Evolutionary conservation across 495 filamentous ascomycete species (phyloP), one percentile per base, ranked within the genome.

Genomic region (Aspergillus avenaceus): DNA sequence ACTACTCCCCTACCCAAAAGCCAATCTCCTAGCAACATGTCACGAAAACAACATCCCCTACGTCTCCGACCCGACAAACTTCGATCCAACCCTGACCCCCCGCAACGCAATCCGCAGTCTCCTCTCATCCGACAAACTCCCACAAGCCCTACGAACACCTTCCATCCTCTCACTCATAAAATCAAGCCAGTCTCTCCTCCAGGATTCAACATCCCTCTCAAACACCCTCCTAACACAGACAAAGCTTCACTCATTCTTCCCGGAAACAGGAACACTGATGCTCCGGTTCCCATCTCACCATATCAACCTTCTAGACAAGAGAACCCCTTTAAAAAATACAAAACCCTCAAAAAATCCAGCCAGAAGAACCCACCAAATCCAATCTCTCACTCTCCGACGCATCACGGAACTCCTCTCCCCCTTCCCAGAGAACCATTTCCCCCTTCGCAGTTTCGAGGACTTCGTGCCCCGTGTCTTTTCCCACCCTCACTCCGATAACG

Each of bases 51-150:
- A 70, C 1, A 70, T 93, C 19, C 70, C 72, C 2, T 97, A 87
- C 83, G 87, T 87, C 55, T 87, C 91, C 50, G 93, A 98, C 59
- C 69, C 74, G 41, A 95, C 91, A n/a, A 98, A 98, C 59, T 64
- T 77, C 29, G 87, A 96, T 61, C 76, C 73, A 16, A 91, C 85
- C 2, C 67, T 88, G 27, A 96, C 93, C 0, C 69, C 73, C 28
- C 78, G 93, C 40, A 98, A 97, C 60, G 81, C 91, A 0, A 75
- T 95, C 22, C 84, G 93, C 40, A 68, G 82, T 46, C 64, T 97
- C 34, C 71, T 81, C 32, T 67, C 70, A 13, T 64, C 74, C 8
- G 64, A 84, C 41, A 60, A 60, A 8, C 69, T 97, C 11, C 92
- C 92, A 0, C 63, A 64, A 7, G 91, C 90, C 0, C 70, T 97